These are phyloP conservation scores for Sphaerobolus stellatus DNA, from an alignment of 1,284 basidiomycete species.

Conservation along the genomic window DNA sequence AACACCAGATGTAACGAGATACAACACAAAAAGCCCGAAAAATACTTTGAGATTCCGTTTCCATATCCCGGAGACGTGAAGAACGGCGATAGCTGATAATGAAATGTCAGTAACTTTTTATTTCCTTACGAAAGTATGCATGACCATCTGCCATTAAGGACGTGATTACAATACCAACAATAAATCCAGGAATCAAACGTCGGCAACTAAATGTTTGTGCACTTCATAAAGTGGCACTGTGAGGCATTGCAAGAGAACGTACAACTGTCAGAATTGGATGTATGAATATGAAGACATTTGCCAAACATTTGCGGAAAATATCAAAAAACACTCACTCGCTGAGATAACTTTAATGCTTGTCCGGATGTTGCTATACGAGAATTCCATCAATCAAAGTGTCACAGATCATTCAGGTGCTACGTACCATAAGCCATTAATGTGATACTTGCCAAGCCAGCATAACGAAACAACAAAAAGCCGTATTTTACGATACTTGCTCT, in stretches of 20 bases:
- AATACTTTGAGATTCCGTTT: background rate
- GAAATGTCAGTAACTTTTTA: background rate
- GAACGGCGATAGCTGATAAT: constrained; percentile 1
- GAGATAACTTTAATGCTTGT: background rate
- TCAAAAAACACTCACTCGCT: background rate
- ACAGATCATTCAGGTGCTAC: background rate
- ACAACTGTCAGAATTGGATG: background rate
- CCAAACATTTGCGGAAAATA: background rate
- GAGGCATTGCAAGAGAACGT: background rate
- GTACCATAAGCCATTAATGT: constrained; percentile 2
- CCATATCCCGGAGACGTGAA: constrained; percentile 4
- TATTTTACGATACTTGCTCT: background rate
- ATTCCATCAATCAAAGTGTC: background rate
- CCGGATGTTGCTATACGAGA: background rate
- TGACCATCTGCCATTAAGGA: background rate
- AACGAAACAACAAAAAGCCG: constrained; percentile 3
- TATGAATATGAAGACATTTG: background rate
- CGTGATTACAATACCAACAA: background rate
- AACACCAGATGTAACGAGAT: background rate
- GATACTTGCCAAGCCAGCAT: background rate
- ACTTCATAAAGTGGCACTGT: background rate
- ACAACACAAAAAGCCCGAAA: background rate
- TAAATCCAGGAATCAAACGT: background rate
- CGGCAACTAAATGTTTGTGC: background rate
- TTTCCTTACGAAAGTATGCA: background rate